phyloP scores from a whole-genome alignment of 2,329 filamentous ascomycete genomes.

The Talaromyces sp. region DNA sequence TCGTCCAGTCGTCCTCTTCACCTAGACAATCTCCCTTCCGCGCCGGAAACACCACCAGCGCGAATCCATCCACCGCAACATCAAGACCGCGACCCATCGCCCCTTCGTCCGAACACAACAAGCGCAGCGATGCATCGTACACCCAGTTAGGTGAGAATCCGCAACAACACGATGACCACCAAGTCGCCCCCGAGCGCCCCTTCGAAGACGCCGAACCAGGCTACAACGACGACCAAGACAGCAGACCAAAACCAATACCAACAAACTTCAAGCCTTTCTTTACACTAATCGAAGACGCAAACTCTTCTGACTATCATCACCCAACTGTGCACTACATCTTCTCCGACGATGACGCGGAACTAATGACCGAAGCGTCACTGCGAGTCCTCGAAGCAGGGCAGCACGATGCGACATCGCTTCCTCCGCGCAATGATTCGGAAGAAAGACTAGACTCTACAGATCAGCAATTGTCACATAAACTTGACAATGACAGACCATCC shows the following conservation, averaged over 20 bases:
- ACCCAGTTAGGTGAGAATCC: slow-evolving; percentile 2
- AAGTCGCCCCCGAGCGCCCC: background rate
- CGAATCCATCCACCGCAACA: background rate
- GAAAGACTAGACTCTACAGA: background rate
- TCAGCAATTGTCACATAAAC: background rate
- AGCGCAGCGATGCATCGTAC: slow-evolving; percentile 1
- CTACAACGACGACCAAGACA: background rate
- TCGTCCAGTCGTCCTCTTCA: slow-evolving; percentile 28
- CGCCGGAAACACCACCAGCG: background rate
- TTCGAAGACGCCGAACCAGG: background rate
- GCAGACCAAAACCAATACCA: slow-evolving; percentile 27
- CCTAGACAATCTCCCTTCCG: slow-evolving; percentile 23
- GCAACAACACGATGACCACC: slow-evolving; percentile 9
- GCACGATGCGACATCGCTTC: slow-evolving; percentile 24
- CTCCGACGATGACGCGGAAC: slow-evolving; percentile 79
- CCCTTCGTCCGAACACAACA: background rate
- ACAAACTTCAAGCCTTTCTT: slow-evolving; percentile 73
- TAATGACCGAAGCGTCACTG: slow-evolving; percentile 64
- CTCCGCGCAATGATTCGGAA: slow-evolving; percentile 24
- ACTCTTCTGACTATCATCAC: slow-evolving; percentile 72
- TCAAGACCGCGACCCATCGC: slow-evolving; percentile 23
- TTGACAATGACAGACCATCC: slow-evolving; percentile 22
- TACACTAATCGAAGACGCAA: slow-evolving; percentile 73
- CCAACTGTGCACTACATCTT: slow-evolving; percentile 91
- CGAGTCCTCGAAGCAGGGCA: slow-evolving; percentile 50